A percentile compares a stretch with the other conserved stretches of the same genome.
phyloP scores from a whole-genome alignment of 2,329 filamentous ascomycete species.

The Paramyrothecium roridum region DNA sequence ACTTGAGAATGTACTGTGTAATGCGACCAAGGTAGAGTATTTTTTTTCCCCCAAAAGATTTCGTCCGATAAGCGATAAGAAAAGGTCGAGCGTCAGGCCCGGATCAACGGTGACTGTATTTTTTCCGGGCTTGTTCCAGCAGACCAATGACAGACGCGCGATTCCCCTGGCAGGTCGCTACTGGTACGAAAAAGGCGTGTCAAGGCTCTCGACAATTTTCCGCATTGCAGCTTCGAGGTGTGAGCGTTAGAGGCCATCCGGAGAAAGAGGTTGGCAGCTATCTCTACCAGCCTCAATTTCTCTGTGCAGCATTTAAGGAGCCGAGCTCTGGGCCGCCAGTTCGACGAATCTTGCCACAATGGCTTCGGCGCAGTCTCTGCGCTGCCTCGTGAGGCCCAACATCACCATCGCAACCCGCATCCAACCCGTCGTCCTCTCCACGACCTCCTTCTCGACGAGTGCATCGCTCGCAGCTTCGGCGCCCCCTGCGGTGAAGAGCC shows the following conservation, averaged over 20 bases:
- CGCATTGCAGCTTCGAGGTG: neutral
- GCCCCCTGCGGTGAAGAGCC: slow-evolving; percentile 28
- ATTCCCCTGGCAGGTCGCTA: neutral
- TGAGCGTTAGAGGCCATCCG: neutral
- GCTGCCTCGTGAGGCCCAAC: slow-evolving; percentile 36
- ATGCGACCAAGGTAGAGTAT: neutral
- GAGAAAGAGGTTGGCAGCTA: neutral
- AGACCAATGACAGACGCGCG: neutral
- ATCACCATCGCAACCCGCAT: slow-evolving; percentile 28
- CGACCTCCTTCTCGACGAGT: slow-evolving; percentile 39
- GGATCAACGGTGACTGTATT: neutral
- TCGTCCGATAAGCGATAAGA: neutral
- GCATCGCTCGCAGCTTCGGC: slow-evolving; percentile 23
- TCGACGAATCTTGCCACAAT: slow-evolving; percentile 17
- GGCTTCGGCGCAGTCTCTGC: slow-evolving; percentile 38
- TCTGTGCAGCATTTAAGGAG: neutral
- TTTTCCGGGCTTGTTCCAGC: neutral
- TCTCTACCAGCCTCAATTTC: neutral
- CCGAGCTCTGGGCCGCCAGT: neutral
- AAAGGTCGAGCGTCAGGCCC: neutral
- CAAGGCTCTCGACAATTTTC: neutral
- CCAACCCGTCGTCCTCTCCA: slow-evolving; percentile 23
- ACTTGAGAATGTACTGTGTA: neutral
- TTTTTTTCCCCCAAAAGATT: neutral
- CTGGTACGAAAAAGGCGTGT: neutral